A percentile compares a stretch with the other conserved stretches of the same genome.
Conservation (phyloP, 2,329 filamentous ascomycete genomes). For the Fusarium continuum region DNA sequence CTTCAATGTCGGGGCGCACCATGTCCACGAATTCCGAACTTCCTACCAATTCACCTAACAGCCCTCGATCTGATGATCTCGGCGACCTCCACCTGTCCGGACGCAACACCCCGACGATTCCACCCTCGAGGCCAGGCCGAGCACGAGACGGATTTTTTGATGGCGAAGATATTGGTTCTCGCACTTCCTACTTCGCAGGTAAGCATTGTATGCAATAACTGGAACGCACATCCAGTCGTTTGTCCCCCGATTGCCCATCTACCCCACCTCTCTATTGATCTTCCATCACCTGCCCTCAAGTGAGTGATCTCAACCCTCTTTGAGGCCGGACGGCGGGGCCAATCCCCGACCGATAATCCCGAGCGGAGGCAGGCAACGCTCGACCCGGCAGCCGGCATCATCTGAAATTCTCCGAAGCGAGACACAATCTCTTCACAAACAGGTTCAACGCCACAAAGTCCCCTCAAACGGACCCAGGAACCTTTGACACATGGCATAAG, state of each 20-base stretch:
- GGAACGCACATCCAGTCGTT: conserved; percentile 27
- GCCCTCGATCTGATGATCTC: conserved; percentile 45
- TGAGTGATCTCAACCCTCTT: conserved; percentile 10
- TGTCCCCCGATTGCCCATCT: conserved; percentile 2
- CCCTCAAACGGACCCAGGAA: neutral
- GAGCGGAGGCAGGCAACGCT: neutral
- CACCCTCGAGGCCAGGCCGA: conserved; percentile 6
- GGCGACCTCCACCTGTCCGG: conserved; percentile 43
- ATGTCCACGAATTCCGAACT: conserved; percentile 59
- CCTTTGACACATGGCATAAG: conserved; percentile 26
- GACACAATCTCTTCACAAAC: conserved; percentile 21
- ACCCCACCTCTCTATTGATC: conserved; percentile 17
- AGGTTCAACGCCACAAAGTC: conserved; percentile 24
- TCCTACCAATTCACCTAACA: conserved; percentile 40
- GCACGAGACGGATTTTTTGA: conserved; percentile 29
- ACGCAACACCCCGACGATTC: conserved; percentile 43
- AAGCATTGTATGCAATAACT: conserved; percentile 6
- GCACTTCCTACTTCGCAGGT: conserved; percentile 27
- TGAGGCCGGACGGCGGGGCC: conserved; percentile 1
- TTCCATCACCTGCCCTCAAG: conserved; percentile 26
- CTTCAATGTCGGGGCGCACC: conserved; percentile 54
- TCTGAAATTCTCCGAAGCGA: conserved; percentile 26
- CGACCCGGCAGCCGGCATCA: neutral
- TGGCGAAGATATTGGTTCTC: conserved; percentile 23
- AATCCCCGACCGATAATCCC: conserved; percentile 2